Evolutionary conservation across 2,329 filamentous ascomycete species (phyloP).

Genomic region (Penicillium sp.): DNA sequence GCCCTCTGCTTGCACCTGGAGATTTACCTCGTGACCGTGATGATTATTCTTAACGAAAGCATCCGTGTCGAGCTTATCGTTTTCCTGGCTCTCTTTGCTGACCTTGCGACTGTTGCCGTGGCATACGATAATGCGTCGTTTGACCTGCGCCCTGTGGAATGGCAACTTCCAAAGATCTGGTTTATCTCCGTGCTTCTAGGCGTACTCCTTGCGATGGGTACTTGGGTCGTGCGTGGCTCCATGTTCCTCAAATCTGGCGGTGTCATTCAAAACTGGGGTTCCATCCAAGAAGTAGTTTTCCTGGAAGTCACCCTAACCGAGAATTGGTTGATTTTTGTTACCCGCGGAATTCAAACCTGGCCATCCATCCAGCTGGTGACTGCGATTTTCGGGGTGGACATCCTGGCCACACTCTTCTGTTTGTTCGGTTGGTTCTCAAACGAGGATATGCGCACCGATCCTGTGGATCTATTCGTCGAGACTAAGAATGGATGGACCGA

Average conservation of each 20-base stretch:
- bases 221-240: conserved; percentile 75
- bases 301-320: conserved; percentile 88
- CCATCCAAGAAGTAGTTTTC: conserved; percentile 80
- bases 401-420: conserved; percentile 74
- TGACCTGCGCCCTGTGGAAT: conserved; percentile 76
- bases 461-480: conserved; percentile 37
- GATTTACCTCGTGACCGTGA: conserved; percentile 77
- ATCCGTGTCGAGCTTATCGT: conserved; percentile 76
- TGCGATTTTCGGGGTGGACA: conserved; percentile 74
- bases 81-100: conserved; percentile 79
- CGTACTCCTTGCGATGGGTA: conserved; percentile 70
- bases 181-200: conserved; percentile 68
- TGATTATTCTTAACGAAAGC: conserved; percentile 82
- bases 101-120: conserved; percentile 79
- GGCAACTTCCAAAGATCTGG: conserved; percentile 85
- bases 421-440: conserved; percentile 77
- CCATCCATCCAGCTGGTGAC: conserved; percentile 74
- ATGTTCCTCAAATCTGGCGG: conserved; percentile 73
- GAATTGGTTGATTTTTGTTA: conserved; percentile 98
- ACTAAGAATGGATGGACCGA: conserved; percentile 63
- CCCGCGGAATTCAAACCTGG: conserved; percentile 76
- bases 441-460: conserved; percentile 44
- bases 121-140: conserved; percentile 86
- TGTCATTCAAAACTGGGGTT: conserved; percentile 75
- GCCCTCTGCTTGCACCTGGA: conserved; percentile 75